phyloP scores from a whole-genome alignment of 2,329 filamentous ascomycete genomes.

The Colletotrichum ledebouriae region DNA sequence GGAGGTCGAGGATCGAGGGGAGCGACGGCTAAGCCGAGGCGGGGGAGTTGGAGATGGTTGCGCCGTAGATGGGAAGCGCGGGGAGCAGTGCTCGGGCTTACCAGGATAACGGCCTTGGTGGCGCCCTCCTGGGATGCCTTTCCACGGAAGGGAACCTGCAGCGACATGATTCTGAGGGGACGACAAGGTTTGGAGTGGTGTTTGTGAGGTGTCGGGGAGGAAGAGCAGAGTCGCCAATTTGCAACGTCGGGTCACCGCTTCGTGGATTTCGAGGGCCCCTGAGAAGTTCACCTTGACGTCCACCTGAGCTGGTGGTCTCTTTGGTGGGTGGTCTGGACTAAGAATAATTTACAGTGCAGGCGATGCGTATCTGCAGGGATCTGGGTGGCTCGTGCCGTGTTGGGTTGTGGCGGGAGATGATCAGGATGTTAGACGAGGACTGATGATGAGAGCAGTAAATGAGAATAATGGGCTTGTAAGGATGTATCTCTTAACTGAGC shows the following conservation, averaged over 20 bases:
- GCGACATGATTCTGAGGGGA: conserved; percentile 59
- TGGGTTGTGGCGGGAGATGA: conserved; percentile 14
- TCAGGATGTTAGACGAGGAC: conserved; percentile 4
- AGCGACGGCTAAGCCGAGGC: conserved; percentile 31
- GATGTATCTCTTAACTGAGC: conserved; percentile 16
- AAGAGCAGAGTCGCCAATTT: conserved; percentile 26
- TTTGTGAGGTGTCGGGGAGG: conserved; percentile 17
- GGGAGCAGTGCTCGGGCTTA: conserved; percentile 55
- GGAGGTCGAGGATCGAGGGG: conserved; percentile 17
- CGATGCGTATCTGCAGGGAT: conserved; percentile 31
- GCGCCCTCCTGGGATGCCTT: conserved; percentile 66
- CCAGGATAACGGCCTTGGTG: conserved; percentile 96
- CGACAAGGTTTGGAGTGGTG: conserved; percentile 35
- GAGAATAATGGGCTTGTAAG: too few relatives aligned
- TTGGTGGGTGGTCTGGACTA: conserved; percentile 7
- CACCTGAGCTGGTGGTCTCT: conserved; percentile 9
- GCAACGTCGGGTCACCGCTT: conserved; percentile 41
- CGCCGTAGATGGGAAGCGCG: conserved; percentile 37
- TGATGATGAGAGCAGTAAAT: neutral
- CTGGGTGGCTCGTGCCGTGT: conserved; percentile 19
- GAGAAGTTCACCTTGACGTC: conserved; percentile 34
- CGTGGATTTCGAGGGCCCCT: conserved; percentile 32
- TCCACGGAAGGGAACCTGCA: conserved; percentile 67
- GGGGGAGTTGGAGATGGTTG: conserved; percentile 27
- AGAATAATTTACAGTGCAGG: conserved; percentile 24